These are phyloP conservation scores for Leccinum rimulosum DNA, from an alignment of 768 basidiomycete species.

Conservation along the genomic window DNA sequence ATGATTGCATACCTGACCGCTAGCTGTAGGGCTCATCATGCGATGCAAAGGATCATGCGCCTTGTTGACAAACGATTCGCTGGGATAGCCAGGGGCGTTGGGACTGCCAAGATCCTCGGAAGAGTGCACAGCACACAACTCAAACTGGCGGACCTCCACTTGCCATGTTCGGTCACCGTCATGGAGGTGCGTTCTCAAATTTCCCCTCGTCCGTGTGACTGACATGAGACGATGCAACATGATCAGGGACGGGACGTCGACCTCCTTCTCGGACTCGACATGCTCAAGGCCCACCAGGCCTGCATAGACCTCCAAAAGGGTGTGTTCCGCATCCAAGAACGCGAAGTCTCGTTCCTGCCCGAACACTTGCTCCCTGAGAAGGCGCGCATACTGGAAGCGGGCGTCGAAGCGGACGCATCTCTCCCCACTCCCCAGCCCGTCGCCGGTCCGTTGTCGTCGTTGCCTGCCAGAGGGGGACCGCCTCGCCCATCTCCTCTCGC, in stretches of 20 bases:
- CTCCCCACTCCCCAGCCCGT: slow-evolving; percentile 19
- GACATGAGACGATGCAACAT: not conserved
- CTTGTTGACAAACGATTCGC: slow-evolving; percentile 83
- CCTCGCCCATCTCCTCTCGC: too few relatives aligned
- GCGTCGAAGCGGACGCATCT: slow-evolving; percentile 25
- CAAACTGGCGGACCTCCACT: slow-evolving; percentile 76
- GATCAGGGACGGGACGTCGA: slow-evolving; percentile 92
- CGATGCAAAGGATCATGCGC: slow-evolving; percentile 74
- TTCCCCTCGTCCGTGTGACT: not conserved
- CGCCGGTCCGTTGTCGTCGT: slow-evolving; percentile 7
- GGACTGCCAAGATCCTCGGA: slow-evolving; percentile 91
- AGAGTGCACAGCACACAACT: slow-evolving; percentile 92
- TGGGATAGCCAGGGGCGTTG: slow-evolving; percentile 91
- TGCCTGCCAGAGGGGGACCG: slow-evolving; percentile 9
- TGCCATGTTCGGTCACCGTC: slow-evolving; percentile 91
- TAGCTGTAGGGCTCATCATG: slow-evolving; percentile 3
- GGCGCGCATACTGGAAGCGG: slow-evolving; percentile 48
- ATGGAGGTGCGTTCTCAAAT: slow-evolving; percentile 69
- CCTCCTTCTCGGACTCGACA: slow-evolving; percentile 97
- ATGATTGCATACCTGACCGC: not conserved
- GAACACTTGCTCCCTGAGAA: slow-evolving; percentile 94
- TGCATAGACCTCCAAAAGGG: slow-evolving; percentile 91
- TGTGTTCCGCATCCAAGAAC: slow-evolving; percentile 87
- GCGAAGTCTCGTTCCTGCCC: slow-evolving; percentile 83
- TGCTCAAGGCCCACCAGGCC: slow-evolving; percentile 97